Percentiles rank a stretch among this genome's conserved stretches.
phyloP scores from a whole-genome alignment of 108 stramenopile species.

The Phaeodactylum tricornutum region DNA sequence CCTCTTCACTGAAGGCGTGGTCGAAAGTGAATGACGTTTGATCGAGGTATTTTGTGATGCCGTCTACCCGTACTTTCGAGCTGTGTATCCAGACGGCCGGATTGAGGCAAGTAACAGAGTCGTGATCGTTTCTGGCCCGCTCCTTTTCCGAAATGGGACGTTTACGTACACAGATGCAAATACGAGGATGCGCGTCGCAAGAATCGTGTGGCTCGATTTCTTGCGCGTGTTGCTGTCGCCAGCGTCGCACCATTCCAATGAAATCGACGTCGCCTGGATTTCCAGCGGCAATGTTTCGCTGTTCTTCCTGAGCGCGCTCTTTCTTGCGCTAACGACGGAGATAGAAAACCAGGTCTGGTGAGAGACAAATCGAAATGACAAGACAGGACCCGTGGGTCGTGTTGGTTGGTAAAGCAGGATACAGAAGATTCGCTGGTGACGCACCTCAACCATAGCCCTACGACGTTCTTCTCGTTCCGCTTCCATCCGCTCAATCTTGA shows the following conservation, averaged over 20 bases:
- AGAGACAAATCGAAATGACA: too few species aligned
- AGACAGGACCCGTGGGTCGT: too few species aligned
- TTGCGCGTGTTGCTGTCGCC: conserved; percentile 55
- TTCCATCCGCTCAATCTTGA: conserved; percentile 78
- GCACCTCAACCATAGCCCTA: conserved; percentile 45
- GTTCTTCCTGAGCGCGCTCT: conserved; percentile 69
- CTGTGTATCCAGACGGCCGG: conserved; percentile 91
- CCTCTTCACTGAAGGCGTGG: conserved; percentile 77
- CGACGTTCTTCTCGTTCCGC: conserved; percentile 83
- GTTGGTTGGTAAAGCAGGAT: too few species aligned
- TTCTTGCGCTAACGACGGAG: conserved; percentile 23
- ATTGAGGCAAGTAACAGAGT: conserved; percentile 90
- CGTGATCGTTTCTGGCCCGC: conserved; percentile 75
- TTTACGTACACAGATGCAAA: conserved; percentile 88
- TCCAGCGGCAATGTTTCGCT: conserved; percentile 72
- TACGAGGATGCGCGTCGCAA: conserved; percentile 9
- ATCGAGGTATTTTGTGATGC: conserved; percentile 96
- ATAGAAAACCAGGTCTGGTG: background rate
- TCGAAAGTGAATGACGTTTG: conserved; percentile 92
- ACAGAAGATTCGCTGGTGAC: too few species aligned
- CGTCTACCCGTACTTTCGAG: conserved; percentile 94
- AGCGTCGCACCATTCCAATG: conserved; percentile 82
- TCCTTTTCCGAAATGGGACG: conserved; percentile 78
- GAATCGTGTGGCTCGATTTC: conserved; percentile 14
- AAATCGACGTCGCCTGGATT: conserved; percentile 98